Percentiles rank a stretch among this genome's conserved stretches.
Conservation (phyloP, 2,329 filamentous ascomycete genomes). For the Polychaeton citri region DNA sequence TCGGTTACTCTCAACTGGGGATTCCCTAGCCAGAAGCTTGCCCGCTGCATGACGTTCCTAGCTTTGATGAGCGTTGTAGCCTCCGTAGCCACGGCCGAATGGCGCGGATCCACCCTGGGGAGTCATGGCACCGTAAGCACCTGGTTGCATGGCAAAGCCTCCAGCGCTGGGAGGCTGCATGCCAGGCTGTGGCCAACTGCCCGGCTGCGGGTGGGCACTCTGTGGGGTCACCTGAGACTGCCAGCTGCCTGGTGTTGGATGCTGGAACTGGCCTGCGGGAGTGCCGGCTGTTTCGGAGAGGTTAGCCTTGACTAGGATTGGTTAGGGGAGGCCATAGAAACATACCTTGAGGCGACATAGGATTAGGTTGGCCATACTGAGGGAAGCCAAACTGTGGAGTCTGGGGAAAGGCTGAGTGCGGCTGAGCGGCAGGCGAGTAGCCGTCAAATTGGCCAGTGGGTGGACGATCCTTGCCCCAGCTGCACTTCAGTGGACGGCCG, state of each 20-base stretch:
- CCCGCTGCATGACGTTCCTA: too few species aligned
- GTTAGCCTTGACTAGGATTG: not conserved
- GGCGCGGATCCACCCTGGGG: not conserved
- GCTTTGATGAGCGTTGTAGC: not conserved
- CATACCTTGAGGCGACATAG: constrained; percentile 39
- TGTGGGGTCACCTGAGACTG: constrained; percentile 38
- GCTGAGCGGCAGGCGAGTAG: constrained; percentile 46
- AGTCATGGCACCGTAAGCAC: not conserved
- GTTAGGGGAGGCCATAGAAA: not conserved
- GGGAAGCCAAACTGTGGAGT: constrained; percentile 72
- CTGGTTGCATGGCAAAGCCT: constrained; percentile 45
- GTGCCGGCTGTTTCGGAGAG: constrained; percentile 28
- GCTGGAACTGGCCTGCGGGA: constrained; percentile 50
- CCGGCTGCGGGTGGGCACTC: constrained; percentile 2
- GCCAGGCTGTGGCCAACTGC: constrained; percentile 3
- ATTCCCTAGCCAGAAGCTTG: not conserved
- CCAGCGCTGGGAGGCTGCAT: constrained; percentile 51
- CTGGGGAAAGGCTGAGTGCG: constrained; percentile 55
- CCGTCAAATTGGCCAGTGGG: constrained; percentile 73
- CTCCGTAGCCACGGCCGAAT: not conserved
- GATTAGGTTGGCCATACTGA: constrained; percentile 69
- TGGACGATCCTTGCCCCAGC: constrained; percentile 98
- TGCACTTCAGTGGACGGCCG: constrained; percentile 92
- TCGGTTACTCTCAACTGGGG: not conserved
- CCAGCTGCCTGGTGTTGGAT: constrained; percentile 44